Evolutionary conservation across 345 rosid genomes (phyloP).

Genomic region (Raphanus sativus): DNA sequence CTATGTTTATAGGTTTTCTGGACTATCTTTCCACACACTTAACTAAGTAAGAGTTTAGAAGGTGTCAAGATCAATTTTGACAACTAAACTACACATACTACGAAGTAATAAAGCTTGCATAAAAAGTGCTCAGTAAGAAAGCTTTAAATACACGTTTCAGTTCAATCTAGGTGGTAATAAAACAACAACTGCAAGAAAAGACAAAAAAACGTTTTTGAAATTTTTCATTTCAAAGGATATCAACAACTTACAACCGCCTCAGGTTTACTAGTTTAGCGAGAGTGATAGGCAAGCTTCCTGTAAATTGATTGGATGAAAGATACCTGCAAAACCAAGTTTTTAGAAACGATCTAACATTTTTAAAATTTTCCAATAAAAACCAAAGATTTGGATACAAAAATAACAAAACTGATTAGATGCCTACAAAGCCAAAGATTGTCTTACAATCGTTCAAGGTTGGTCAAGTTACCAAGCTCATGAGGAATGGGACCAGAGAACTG

Average conservation of each 20-base stretch:
- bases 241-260: conserved; percentile 8
- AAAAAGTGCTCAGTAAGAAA: background rate
- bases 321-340: conserved; percentile 31
- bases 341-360: background rate
- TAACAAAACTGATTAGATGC: background rate
- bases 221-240: background rate
- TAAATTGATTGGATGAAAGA: conserved; percentile 44
- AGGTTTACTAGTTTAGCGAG: conserved; percentile 39
- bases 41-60: background rate
- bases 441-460: conserved; percentile 49
- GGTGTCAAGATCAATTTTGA: background rate
- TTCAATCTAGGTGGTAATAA: background rate
- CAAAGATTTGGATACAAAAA: background rate
- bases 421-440: background rate
- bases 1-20: background rate
- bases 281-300: conserved; percentile 43
- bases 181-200: background rate
- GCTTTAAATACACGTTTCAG: background rate
- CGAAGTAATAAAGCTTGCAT: background rate
- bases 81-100: background rate
- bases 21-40: background rate
- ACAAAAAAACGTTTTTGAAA: background rate
- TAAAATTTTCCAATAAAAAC: background rate
- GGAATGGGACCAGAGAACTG: conserved; percentile 54
- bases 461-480: conserved; percentile 49